phyloP scores from a whole-genome alignment of 1,139 yeast species.

The Geotrichum histeridarum region DNA sequence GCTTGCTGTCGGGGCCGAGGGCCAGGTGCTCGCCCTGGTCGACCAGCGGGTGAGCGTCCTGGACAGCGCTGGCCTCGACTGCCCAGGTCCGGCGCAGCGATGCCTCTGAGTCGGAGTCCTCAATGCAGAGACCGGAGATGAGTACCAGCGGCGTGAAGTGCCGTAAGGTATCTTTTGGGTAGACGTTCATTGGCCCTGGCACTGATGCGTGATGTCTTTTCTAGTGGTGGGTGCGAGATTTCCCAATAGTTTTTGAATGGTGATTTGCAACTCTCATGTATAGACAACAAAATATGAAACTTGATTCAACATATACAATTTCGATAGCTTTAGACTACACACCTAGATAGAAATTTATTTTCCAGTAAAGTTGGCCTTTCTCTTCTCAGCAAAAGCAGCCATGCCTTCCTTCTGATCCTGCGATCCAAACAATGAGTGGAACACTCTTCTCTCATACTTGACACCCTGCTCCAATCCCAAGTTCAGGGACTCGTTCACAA shows the following conservation, averaged over 20 bases:
- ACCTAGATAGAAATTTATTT: constrained; percentile 24
- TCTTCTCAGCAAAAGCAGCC: constrained; percentile 48
- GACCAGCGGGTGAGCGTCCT: no score
- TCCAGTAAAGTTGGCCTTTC: constrained; percentile 41
- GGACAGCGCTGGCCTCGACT: neutral
- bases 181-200: constrained; percentile 22
- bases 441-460: constrained; percentile 42
- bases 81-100: constrained; percentile 4
- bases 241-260: neutral
- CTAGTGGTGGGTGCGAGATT: neutral
- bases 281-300: neutral
- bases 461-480: constrained; percentile 40
- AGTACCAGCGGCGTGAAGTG: constrained; percentile 30
- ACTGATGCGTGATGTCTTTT: neutral
- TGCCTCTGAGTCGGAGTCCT: neutral
- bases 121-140: constrained; percentile 28
- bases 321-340: no score
- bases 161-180: constrained; percentile 25
- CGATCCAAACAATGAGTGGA: constrained; percentile 45
- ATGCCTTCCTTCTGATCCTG: constrained; percentile 49
- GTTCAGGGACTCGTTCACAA: constrained; percentile 42
- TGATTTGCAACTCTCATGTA: neutral
- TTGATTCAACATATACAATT: neutral
- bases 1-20: constrained; percentile 11
- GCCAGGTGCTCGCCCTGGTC: no score